phyloP scores from a whole-genome alignment of 1,139 yeast genomes.

The Pichia sp. region DNA sequence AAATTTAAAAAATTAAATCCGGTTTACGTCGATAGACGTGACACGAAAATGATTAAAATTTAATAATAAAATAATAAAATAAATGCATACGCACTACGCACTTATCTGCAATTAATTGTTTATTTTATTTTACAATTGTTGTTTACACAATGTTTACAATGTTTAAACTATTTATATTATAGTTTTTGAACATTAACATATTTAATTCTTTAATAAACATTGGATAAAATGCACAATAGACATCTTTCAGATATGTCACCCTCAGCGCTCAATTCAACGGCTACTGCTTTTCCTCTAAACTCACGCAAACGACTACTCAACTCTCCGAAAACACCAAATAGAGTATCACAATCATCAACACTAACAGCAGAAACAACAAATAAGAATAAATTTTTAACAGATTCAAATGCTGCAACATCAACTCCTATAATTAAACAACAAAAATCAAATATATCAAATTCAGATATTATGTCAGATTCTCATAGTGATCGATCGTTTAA shows the following conservation, averaged over 20 bases:
- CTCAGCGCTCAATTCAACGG: conserved; percentile 16
- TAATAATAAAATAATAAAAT: too few relatives aligned
- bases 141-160: neutral
- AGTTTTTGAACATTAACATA: too few relatives aligned
- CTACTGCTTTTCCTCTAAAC: conserved; percentile 26
- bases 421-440: neutral
- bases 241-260: conserved; percentile 16
- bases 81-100: too few relatives aligned
- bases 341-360: neutral
- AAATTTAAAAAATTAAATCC: too few relatives aligned
- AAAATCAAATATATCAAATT: too few relatives aligned
- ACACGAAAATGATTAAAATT: neutral
- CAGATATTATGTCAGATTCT: neutral
- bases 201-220: neutral
- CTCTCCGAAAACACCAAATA: conserved; percentile 22
- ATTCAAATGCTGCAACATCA: neutral
- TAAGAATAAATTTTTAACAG: too few relatives aligned
- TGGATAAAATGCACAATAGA: neutral
- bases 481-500: neutral
- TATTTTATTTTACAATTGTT: neutral
- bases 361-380: neutral
- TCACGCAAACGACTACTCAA: conserved; percentile 24
- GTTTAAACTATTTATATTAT: neutral
- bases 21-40: conserved; percentile 10
- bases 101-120: neutral